Percentiles rank a stretch among this genome's conserved stretches.
Evolutionary conservation across 2,329 filamentous ascomycete genomes (phyloP).

Genomic region (Aureobasidium vineae): DNA sequence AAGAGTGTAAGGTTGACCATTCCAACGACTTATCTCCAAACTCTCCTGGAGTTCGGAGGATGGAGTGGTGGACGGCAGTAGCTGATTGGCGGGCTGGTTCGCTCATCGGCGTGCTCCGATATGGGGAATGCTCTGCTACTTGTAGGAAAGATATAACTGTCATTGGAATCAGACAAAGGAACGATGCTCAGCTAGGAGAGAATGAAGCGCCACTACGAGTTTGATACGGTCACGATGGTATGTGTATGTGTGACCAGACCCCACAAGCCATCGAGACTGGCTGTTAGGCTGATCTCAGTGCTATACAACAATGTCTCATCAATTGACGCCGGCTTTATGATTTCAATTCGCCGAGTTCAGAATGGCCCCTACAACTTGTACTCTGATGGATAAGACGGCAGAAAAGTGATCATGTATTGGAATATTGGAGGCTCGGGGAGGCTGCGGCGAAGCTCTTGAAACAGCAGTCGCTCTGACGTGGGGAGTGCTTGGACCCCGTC

Average conservation of each 20-base stretch:
- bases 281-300: background rate
- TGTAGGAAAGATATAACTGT: background rate
- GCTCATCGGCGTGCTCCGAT: slow-evolving; percentile 23
- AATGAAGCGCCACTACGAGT: background rate
- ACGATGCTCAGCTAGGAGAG: background rate
- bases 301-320: background rate
- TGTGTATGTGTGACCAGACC: background rate
- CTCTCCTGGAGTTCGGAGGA: background rate
- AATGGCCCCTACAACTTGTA: background rate
- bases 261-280: background rate
- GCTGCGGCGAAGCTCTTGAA: slow-evolving; percentile 2
- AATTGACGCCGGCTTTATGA: background rate
- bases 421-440: background rate
- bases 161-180: background rate
- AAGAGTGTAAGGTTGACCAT: slow-evolving; percentile 2
- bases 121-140: background rate
- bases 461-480: slow-evolving; percentile 19
- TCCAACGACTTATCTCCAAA: slow-evolving; percentile 23
- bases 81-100: slow-evolving; percentile 18
- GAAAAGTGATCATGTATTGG: background rate
- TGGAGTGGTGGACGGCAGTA: background rate
- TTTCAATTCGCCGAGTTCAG: background rate
- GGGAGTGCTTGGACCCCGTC: slow-evolving; percentile 20
- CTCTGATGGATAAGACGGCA: background rate
- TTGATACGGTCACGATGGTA: background rate